A percentile compares a stretch with the other conserved stretches of the same genome.
phyloP scores from a whole-genome alignment of 1,284 basidiomycete genomes.

The Sporisorium sorghi region DNA sequence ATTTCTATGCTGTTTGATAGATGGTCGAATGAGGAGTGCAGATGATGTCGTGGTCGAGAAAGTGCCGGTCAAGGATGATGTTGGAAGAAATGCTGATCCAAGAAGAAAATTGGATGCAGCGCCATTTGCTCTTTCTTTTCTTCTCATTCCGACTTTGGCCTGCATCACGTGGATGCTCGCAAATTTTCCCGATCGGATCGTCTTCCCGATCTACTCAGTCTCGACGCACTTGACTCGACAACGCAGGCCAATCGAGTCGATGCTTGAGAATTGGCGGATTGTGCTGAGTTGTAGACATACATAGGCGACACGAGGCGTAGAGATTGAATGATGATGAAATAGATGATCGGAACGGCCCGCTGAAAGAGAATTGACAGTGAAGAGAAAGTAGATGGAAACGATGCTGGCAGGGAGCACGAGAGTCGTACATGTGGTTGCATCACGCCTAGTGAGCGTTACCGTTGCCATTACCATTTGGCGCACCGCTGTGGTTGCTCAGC shows the following conservation, averaged over 20 bases:
- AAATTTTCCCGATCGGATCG: not conserved
- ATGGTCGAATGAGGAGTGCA: not conserved
- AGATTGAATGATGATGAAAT: not conserved
- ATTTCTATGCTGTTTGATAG: not conserved
- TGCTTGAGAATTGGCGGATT: not conserved
- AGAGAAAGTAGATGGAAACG: not conserved
- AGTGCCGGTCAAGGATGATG: not conserved
- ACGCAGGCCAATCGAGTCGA: not conserved
- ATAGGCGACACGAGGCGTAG: not conserved
- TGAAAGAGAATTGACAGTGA: not conserved
- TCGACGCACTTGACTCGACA: too few relatives aligned
- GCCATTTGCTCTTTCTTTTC: not conserved
- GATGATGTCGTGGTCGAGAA: not conserved
- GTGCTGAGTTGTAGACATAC: constrained; percentile 4
- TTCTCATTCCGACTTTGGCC: constrained; percentile 21
- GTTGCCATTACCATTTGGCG: constrained; percentile 31
- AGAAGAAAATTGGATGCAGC: constrained; percentile 22
- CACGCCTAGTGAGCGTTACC: constrained; percentile 13
- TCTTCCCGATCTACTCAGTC: not conserved
- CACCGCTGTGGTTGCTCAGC: constrained; percentile 52
- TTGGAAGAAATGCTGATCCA: constrained; percentile 18
- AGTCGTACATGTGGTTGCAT: not conserved
- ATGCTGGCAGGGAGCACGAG: not conserved
- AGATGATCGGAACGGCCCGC: not conserved
- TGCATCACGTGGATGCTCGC: constrained; percentile 28